Evolutionary conservation across 2,329 filamentous ascomycete genomes (phyloP).

Genomic region (Fusarium begoniae): DNA sequence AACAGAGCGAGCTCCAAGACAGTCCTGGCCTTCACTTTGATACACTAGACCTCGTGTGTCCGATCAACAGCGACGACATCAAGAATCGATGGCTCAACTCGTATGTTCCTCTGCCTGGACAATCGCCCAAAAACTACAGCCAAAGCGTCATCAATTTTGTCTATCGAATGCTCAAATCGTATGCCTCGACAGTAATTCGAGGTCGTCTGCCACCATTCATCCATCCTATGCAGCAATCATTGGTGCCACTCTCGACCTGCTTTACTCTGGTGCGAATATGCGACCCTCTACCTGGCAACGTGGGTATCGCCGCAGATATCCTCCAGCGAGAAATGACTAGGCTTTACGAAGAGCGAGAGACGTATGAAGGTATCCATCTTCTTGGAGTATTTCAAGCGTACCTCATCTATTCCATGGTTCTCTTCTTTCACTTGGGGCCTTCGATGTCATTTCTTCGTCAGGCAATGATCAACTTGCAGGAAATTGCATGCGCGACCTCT

Average conservation of each 20-base stretch:
- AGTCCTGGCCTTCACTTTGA: constrained; percentile 44
- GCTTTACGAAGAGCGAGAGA: constrained; percentile 44
- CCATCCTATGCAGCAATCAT: constrained; percentile 50
- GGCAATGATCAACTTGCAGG: constrained; percentile 60
- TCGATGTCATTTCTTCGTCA: constrained; percentile 48
- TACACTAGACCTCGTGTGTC: constrained; percentile 51
- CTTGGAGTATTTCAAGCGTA: constrained; percentile 62
- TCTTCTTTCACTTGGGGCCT: constrained; percentile 53
- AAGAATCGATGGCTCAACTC: constrained; percentile 59
- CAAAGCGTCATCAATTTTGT: constrained; percentile 51
- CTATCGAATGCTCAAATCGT: constrained; percentile 55
- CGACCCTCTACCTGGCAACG: constrained; percentile 46
- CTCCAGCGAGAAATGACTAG: constrained; percentile 55
- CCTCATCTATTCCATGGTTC: constrained; percentile 60
- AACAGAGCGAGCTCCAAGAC: not conserved
- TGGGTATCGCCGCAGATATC: constrained; percentile 45
- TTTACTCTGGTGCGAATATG: constrained; percentile 53
- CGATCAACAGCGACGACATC: constrained; percentile 58
- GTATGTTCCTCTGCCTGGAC: constrained; percentile 56
- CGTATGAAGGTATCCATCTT: constrained; percentile 42
- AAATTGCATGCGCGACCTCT: constrained; percentile 54
- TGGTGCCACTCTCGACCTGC: constrained; percentile 51
- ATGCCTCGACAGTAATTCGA: constrained; percentile 49
- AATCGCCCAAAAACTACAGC: constrained; percentile 54
- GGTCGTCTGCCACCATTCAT: constrained; percentile 56